phyloP scores from a whole-genome alignment of 768 basidiomycete species.

The Rhodosporidiobolus sp. region DNA sequence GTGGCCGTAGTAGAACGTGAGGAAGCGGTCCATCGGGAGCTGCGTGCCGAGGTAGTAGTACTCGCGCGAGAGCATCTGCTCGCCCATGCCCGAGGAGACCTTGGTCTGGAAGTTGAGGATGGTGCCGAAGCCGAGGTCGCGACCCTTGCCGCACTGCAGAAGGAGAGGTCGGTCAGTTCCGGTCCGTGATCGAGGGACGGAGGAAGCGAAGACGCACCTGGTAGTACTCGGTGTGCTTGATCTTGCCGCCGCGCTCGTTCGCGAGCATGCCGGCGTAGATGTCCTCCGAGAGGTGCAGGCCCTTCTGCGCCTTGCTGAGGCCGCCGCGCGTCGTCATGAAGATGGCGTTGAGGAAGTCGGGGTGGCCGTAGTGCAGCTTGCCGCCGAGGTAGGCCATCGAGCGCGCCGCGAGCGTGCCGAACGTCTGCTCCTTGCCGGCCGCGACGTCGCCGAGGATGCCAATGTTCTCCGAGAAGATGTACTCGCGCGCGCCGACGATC shows the following conservation, averaged over 20 bases:
- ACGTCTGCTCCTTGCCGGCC: slow-evolving; percentile 98
- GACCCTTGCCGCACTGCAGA: slow-evolving; percentile 81
- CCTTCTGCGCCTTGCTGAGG: slow-evolving; percentile 98
- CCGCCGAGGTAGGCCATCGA: slow-evolving; percentile 96
- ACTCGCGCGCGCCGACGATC: slow-evolving; percentile 97
- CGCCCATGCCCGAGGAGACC: slow-evolving; percentile 99
- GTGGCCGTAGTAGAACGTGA: slow-evolving; percentile 99
- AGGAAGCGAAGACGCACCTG: slow-evolving; percentile 52
- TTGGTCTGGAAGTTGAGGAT: slow-evolving; percentile 99
- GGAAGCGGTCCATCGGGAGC: slow-evolving; percentile 93
- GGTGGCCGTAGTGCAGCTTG: slow-evolving; percentile 97
- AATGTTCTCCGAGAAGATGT: slow-evolving; percentile 99
- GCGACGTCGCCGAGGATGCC: slow-evolving; percentile 98
- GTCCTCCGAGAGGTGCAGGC: slow-evolving; percentile 98
- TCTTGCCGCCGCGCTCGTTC: slow-evolving; percentile 89
- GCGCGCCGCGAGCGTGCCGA: slow-evolving; percentile 94
- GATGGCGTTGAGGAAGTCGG: slow-evolving; percentile 94
- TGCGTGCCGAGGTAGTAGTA: slow-evolving; percentile 99
- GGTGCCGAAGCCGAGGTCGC: slow-evolving; percentile 97
- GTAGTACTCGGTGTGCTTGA: slow-evolving; percentile 99
- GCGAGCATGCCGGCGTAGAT: slow-evolving; percentile 99
- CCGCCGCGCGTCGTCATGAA: slow-evolving; percentile 99
- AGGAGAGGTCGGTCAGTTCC: neutral
- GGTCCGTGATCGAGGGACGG: neutral
- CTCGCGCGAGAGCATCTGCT: slow-evolving; percentile 98